phyloP scores from a whole-genome alignment of 306 rosid species.

The Lablab purpureus region DNA sequence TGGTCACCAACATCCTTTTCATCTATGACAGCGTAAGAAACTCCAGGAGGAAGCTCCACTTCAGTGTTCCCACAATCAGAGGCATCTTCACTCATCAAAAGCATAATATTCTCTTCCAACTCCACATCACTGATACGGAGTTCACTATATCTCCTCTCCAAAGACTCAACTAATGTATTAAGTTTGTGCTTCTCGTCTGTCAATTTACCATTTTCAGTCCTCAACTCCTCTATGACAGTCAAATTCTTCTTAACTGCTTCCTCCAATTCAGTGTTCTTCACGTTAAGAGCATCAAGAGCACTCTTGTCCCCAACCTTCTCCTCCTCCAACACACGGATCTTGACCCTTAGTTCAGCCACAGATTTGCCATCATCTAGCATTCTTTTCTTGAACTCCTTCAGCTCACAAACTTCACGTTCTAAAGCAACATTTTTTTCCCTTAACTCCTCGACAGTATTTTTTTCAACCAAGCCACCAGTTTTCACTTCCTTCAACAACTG shows the following conservation, averaged over 20 bases:
- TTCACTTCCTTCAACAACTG: slow-evolving; percentile 40
- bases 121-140: background rate
- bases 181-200: background rate
- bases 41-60: background rate
- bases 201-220: background rate
- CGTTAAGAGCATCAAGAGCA: background rate
- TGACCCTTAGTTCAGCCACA: slow-evolving; percentile 9
- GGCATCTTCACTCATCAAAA: background rate
- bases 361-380: background rate
- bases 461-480: background rate
- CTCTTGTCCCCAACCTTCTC: slow-evolving; percentile 14
- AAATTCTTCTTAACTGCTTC: slow-evolving; percentile 9
- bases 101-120: slow-evolving; percentile 15
- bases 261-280: slow-evolving; percentile 31
- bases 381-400: slow-evolving; percentile 9
- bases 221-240: background rate
- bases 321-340: slow-evolving; percentile 13
- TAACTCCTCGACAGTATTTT: background rate
- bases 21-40: background rate
- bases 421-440: background rate
- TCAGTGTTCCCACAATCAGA: background rate
- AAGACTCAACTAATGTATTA: background rate
- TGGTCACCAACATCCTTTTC: slow-evolving; percentile 13
- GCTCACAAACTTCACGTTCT: background rate
- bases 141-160: slow-evolving; percentile 3